Base-by-base conservation (phyloP, 164 flowering plant genomes). In the Dillenia turbinata region DNA sequence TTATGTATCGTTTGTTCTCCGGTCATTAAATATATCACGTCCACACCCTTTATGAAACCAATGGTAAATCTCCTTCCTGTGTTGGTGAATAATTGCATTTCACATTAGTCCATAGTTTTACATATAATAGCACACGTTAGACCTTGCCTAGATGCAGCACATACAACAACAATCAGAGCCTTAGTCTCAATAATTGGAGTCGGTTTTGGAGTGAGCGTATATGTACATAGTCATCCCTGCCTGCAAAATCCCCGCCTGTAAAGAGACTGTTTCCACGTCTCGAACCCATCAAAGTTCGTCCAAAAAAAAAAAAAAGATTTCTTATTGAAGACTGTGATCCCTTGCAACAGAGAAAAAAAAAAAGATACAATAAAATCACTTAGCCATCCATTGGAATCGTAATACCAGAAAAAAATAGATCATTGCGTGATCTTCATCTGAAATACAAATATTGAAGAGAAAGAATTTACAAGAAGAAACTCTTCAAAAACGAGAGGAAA, bases 41-140 rank as follows among this genome's bases (percentile, higher is more conserved):
- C 71, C 11, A 70, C 76, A 10, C 70, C 83, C 24, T 47, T 49
- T 55, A 84, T 79, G 72, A 47, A 78, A 22, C 89, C 89, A 13
- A 84, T 60, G 73, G 81, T 78, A 73, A 78, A 82, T 56, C 65
- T 78, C 62, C 89, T 65, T n/a, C 89, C 89, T 81, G 45, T 5
- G 7, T 33, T 33, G 0, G 7, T 33, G 40, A 33, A 4, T 33
- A 33, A 6, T 33, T 33, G 40, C 40, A 33, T 33, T 4, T 33
- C 40, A 33, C 0, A 0, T 33, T 33, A 33, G 40, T 33, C 40
- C 40, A 33, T 33, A 33, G 40, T 4, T 33, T 19, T 33, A 6
- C 40, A 33, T 0, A 33, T 33, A 33, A 33, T 33, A 50, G 57
- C 44, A 45, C 26, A 46, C 7, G 0, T n/a, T 10, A 46, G 5